Evolutionary conservation across 1,284 basidiomycete genomes (phyloP).

Genomic region (Bjerkandera adusta): DNA sequence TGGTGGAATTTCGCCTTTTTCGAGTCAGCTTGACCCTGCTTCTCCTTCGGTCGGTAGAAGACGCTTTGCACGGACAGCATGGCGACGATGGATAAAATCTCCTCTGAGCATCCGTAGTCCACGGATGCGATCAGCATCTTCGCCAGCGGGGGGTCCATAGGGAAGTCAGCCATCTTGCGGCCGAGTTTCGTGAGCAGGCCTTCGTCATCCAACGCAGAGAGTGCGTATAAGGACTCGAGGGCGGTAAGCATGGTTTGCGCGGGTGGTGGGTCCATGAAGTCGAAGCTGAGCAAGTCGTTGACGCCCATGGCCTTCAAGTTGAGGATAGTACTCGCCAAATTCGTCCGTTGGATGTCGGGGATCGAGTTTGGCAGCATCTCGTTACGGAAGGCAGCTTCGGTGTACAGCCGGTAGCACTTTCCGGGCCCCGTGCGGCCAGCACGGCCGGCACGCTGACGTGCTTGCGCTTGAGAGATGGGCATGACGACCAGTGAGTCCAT

Average conservation of each 20-base stretch:
- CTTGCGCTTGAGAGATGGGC: slow-evolving; percentile 99
- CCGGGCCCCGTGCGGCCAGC: slow-evolving; percentile 98
- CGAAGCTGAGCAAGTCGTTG: slow-evolving; percentile 96
- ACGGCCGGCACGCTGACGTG: slow-evolving; percentile 91
- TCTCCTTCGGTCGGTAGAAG: slow-evolving; percentile 98
- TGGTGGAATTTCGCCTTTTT: slow-evolving; percentile 99
- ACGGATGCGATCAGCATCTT: slow-evolving; percentile 99
- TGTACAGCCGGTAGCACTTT: slow-evolving; percentile 97
- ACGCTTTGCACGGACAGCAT: slow-evolving; percentile 98
- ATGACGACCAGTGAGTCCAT: slow-evolving; percentile 99
- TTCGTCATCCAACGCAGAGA: slow-evolving; percentile 96
- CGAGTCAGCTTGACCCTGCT: slow-evolving; percentile 97
- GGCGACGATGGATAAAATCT: slow-evolving; percentile 94
- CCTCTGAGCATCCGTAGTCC: slow-evolving; percentile 95
- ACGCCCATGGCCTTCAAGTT: slow-evolving; percentile 99
- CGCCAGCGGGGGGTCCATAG: slow-evolving; percentile 93
- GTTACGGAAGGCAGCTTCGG: slow-evolving; percentile 96
- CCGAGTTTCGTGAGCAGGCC: slow-evolving; percentile 92
- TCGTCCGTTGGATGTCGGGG: slow-evolving; percentile 96
- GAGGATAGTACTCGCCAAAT: slow-evolving; percentile 89
- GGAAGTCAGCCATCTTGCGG: slow-evolving; percentile 99
- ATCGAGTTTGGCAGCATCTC: slow-evolving; percentile 99
- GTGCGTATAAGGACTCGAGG: slow-evolving; percentile 89
- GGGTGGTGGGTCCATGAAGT: slow-evolving; percentile 99
- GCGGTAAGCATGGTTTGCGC: slow-evolving; percentile 95